phyloP scores from a whole-genome alignment of 352 stramenopile species.

The Thalassiosira exigua region DNA sequence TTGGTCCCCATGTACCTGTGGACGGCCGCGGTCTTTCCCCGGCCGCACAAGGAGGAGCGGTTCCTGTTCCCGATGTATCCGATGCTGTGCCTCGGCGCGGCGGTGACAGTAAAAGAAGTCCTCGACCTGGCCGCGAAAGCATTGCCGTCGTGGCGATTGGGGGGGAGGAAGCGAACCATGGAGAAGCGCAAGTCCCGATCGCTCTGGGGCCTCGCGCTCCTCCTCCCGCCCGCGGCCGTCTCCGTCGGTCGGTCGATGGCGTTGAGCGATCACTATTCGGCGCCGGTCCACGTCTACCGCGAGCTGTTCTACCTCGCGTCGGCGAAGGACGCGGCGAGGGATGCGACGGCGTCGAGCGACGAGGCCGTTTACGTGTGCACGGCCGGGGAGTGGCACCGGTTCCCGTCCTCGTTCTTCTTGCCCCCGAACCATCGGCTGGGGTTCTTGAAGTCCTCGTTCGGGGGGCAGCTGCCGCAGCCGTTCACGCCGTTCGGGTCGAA shows the following conservation, averaged over 20 bases:
- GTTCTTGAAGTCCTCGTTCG: conserved; percentile 93
- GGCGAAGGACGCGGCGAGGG: background rate
- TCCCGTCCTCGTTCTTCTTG: conserved; percentile 96
- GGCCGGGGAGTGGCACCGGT: conserved; percentile 98
- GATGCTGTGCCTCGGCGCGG: no score
- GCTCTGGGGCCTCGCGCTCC: conserved; percentile 21
- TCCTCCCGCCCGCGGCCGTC: conserved; percentile 54
- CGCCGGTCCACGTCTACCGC: conserved; percentile 78
- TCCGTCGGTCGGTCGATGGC: conserved; percentile 73
- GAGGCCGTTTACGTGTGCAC: conserved; percentile 88
- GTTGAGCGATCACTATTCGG: conserved; percentile 80
- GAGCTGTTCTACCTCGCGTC: conserved; percentile 34
- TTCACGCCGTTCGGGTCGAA: conserved; percentile 85
- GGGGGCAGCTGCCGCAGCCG: conserved; percentile 92
- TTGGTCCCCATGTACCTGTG: conserved; percentile 87
- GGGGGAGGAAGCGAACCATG: no score
- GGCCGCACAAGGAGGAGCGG: no score
- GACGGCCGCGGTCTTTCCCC: no score
- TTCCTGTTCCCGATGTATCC: no score
- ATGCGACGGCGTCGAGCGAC: background rate
- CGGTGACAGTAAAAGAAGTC: no score
- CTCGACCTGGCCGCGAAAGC: no score
- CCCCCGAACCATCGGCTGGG: conserved; percentile 86
- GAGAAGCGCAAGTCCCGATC: conserved; percentile 1
- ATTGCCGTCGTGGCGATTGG: no score